Evolutionary conservation across 2,329 filamentous ascomycete genomes (phyloP).

Genomic region (Fusarium pseudocircinatum): DNA sequence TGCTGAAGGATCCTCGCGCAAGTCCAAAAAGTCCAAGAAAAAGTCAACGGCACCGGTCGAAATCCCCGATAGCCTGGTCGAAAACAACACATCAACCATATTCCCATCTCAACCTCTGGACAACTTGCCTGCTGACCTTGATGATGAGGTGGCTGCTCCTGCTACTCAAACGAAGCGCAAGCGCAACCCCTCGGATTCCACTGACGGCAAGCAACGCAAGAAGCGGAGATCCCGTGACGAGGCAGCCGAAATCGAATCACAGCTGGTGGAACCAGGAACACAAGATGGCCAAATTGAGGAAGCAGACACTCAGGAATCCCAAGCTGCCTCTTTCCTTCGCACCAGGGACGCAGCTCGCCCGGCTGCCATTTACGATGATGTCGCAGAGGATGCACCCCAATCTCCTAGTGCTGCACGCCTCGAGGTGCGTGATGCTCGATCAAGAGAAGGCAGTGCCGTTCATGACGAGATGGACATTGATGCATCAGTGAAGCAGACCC

Average conservation of each 20-base stretch:
- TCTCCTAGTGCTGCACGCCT: slow-evolving; percentile 45
- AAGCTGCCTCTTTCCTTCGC: slow-evolving; percentile 25
- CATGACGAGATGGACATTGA: slow-evolving; percentile 42
- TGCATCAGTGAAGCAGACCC: slow-evolving; percentile 7
- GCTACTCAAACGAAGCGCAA: slow-evolving; percentile 46
- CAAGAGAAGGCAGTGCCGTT: slow-evolving; percentile 41
- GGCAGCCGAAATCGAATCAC: slow-evolving; percentile 24
- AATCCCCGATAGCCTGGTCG: slow-evolving; percentile 33
- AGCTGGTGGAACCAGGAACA: slow-evolving; percentile 35
- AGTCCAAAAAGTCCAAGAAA: slow-evolving; percentile 43
- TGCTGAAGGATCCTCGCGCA: slow-evolving; percentile 35
- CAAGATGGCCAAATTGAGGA: slow-evolving; percentile 23
- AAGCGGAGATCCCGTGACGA: slow-evolving; percentile 45
- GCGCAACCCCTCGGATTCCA: slow-evolving; percentile 45
- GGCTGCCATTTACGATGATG: slow-evolving; percentile 33
- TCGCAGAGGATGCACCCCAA: slow-evolving; percentile 30
- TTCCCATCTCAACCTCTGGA: slow-evolving; percentile 19
- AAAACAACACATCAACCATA: slow-evolving; percentile 3
- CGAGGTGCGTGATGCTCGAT: slow-evolving; percentile 40
- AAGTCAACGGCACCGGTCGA: slow-evolving; percentile 30
- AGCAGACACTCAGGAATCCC: slow-evolving; percentile 1
- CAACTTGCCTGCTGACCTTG: slow-evolving; percentile 14
- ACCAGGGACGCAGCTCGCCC: slow-evolving; percentile 21
- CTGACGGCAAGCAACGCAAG: slow-evolving; percentile 47
- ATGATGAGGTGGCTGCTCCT: slow-evolving; percentile 30